Conservation (phyloP, 768 basidiomycete genomes). For the Panellus pusillus region DNA sequence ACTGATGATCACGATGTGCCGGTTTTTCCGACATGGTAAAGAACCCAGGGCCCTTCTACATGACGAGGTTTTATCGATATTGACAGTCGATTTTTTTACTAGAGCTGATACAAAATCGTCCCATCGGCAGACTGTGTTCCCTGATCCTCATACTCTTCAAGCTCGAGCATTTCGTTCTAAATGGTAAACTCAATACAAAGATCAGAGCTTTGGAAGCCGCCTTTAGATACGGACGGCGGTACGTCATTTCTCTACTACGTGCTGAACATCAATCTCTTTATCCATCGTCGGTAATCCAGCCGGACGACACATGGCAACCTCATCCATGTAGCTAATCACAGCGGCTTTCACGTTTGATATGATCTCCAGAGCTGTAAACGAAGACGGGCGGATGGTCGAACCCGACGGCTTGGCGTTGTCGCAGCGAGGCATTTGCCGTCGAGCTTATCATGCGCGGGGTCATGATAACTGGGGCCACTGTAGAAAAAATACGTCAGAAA, state of each 20-base stretch:
- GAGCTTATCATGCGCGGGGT: conserved; percentile 80
- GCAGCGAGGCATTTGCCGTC: conserved; percentile 65
- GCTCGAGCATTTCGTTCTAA: neutral
- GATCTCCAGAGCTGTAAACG: neutral
- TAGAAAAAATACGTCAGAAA: conserved; percentile 1
- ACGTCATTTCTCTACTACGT: neutral
- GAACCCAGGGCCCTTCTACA: neutral
- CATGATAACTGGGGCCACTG: conserved; percentile 89
- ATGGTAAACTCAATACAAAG: neutral
- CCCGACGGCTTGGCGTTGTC: conserved; percentile 26
- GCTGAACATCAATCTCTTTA: neutral
- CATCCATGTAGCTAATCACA: neutral
- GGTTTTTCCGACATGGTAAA: too few species aligned
- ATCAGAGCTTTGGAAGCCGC: neutral
- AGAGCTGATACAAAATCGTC: neutral
- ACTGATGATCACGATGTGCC: too few species aligned
- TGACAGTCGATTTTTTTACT: neutral
- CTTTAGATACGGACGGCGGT: conserved; percentile 11
- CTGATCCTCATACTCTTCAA: conserved; percentile 1
- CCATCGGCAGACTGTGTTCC: neutral
- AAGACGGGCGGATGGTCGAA: neutral
- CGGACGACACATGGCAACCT: neutral
- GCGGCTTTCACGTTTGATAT: conserved; percentile 3
- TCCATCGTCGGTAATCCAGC: neutral
- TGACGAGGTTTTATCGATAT: neutral